Conservation (phyloP, 1,139 yeast species). For the Saccharomyces uvarum region DNA sequence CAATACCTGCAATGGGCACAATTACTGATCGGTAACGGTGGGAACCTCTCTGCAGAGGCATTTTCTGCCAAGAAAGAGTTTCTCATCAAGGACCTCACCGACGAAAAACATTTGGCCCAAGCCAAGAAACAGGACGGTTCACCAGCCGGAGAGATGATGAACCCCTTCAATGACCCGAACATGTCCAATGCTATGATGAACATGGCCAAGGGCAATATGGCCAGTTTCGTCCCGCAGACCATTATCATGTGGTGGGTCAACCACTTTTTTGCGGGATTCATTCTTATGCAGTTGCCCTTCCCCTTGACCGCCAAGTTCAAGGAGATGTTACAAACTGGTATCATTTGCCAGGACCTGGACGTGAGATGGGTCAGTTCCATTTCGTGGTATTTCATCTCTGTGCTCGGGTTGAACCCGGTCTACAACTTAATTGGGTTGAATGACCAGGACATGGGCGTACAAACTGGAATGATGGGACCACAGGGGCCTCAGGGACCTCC, state of each 20-base stretch:
- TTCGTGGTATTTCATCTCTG: constrained; percentile 93
- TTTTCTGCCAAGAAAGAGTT: constrained; percentile 29
- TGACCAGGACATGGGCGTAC: constrained; percentile 37
- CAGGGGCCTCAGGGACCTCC: constrained; percentile 40
- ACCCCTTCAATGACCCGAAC: constrained; percentile 65
- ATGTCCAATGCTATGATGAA: constrained; percentile 68
- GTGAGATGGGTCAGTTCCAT: constrained; percentile 92
- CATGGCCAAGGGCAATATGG: constrained; percentile 73
- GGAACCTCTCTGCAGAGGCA: constrained; percentile 36
- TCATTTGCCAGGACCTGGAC: constrained; percentile 75
- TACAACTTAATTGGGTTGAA: constrained; percentile 59
- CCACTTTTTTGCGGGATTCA: constrained; percentile 86
- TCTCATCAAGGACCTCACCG: constrained; percentile 21
- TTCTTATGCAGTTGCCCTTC: constrained; percentile 71
- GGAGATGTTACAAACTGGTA: constrained; percentile 84
- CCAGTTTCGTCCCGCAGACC: constrained; percentile 86
- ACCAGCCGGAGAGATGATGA: constrained; percentile 37
- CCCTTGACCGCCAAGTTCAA: constrained; percentile 86
- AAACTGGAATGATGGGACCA: constrained; percentile 37
- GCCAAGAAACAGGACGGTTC: constrained; percentile 36
- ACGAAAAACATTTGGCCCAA: constrained; percentile 33
- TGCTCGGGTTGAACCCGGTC: constrained; percentile 77
- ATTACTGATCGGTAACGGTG: constrained; percentile 48
- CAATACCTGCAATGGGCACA: constrained; percentile 48
- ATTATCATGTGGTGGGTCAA: constrained; percentile 95